These are phyloP conservation scores for Boletus sensibilis DNA, from an alignment of 768 basidiomycete genomes.

Conservation along the genomic window DNA sequence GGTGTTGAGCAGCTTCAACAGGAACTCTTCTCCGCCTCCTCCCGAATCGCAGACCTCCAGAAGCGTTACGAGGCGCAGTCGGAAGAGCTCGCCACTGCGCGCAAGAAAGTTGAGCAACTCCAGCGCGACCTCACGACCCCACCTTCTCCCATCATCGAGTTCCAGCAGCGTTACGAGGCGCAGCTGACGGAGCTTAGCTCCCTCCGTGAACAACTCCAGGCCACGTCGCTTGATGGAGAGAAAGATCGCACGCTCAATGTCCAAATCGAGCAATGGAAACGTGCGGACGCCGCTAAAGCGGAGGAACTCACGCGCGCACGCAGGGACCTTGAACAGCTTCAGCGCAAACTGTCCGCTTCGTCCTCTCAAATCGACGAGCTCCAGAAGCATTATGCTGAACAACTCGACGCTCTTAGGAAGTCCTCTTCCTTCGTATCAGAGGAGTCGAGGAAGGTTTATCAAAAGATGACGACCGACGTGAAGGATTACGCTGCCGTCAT, in stretches of 20 bases:
- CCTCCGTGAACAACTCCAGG: not conserved
- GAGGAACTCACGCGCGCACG: not conserved
- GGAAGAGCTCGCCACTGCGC: not conserved
- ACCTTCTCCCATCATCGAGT: not conserved
- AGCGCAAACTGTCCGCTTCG: not conserved
- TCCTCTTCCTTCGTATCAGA: not conserved
- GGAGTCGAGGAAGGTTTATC: not conserved
- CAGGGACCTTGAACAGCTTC: not conserved
- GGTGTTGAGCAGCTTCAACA: too few relatives aligned
- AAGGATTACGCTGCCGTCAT: constrained; percentile 4
- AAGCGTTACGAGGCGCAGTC: too few relatives aligned
- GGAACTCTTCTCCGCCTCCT: too few relatives aligned
- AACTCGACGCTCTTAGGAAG: not conserved
- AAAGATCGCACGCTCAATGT: not conserved
- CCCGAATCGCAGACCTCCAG: too few relatives aligned
- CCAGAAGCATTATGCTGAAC: not conserved
- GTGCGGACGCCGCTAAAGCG: not conserved
- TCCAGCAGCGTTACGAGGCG: not conserved
- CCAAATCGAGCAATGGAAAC: not conserved
- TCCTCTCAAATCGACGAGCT: not conserved
- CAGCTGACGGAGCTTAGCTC: not conserved
- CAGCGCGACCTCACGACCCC: not conserved
- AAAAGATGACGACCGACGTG: not conserved
- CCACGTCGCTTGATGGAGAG: not conserved
- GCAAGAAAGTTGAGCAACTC: not conserved